Evolutionary conservation across 139 green algal genomes (phyloP), one percentile per base, ranked within the genome.

Genomic region (Chlorella sorokiniana): DNA sequence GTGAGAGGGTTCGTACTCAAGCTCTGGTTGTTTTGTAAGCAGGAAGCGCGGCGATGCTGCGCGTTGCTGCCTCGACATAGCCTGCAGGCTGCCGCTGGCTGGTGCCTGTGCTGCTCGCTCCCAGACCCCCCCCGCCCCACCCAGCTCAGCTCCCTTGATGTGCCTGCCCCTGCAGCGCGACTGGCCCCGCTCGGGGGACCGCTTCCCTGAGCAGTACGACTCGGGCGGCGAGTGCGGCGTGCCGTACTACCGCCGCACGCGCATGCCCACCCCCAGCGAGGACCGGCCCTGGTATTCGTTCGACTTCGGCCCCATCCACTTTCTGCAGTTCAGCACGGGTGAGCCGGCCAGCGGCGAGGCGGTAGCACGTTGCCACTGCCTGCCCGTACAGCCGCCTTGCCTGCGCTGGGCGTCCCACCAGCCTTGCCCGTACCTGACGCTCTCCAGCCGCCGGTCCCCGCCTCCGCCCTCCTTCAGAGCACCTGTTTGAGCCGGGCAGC

Each of bases 271-370:
- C 0, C 42, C 56, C 0, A 42, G 41, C 0, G 52, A 80, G 80
- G 80, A 84, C 59, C 1, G 33, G 56, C 80, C 56, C 27, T 84
- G 80, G 80, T 84, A 69, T 84, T 89, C 81, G 4, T 95, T 97
- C 62, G 88, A 95, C 79, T 90, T 86, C 31, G 94, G 94, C 5
- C 91, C 93, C 16, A 86, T 97, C 14, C 93, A 95, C 80, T 96
- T 98, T 75, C 23, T 93, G 11, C 85, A 91, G 74, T 94, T 93
- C 86, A 89, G 65, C 69, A 94, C 90, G 65, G 79, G 79, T 83
- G 22, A 31, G 76, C 4, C 1, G 1, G 31, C 16, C 56, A n/a
- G n/a, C n/a, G n/a, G n/a, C n/a, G n/a, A 59, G 48, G 11, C 48
- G 11, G 14, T 59, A 11, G 16, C 16, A 16, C 48, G 16, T 59